Base-by-base conservation (phyloP, 352 stramenopile species). In the Phytophthora pluvialis region DNA sequence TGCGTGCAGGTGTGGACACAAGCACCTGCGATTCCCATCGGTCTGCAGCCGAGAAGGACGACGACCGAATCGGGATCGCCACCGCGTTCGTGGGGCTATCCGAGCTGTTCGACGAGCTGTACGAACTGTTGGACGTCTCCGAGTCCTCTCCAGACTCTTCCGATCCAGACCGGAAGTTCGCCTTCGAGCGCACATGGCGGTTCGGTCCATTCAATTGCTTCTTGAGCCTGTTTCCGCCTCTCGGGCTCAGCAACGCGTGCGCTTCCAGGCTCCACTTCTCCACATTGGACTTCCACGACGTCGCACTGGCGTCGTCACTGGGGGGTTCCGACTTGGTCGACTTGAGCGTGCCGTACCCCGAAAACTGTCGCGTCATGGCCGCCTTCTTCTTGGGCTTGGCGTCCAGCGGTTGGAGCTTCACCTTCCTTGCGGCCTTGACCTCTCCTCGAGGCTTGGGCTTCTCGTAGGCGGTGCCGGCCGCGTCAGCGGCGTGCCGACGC, bases 131-230 rank as follows among this genome's bases (percentile, higher is more conserved):
- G 8, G 69, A 84, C 31, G 69, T 79, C 55, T 86, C 75, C 10
- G 75, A 76, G 28, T 86, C 72, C 36, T 82, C 75, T 0, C 66
- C 70, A 4, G 78, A 77, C 38, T 83, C 75, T 40, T 78, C 65
- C 8, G 39, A 61, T 39, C 29, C 47, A 40, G 57, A 39, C 12
- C 28, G 42, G 13, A 51, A 44, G 32, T 47, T 61, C 25, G 38
- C 5, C 33, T 68, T 71, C 15, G 29, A 51, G 10, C 58, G 53
- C 9, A 26, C 35, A 7, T 31, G 33, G 4, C 54, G 53, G 13
- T 48, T 57, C 21, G 51, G 28, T 21, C 46, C 57, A 29, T 64
- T 63, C 9, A 67, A 58, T 32, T 67, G 46, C 8, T 70, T 80
- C 50, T 72, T 78, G 35, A 39, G 59, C 64, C 64, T 83, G 43